These are phyloP conservation scores for Penicillium malachiteum DNA, from an alignment of 495 filamentous ascomycete genomes.

Conservation along the genomic window DNA sequence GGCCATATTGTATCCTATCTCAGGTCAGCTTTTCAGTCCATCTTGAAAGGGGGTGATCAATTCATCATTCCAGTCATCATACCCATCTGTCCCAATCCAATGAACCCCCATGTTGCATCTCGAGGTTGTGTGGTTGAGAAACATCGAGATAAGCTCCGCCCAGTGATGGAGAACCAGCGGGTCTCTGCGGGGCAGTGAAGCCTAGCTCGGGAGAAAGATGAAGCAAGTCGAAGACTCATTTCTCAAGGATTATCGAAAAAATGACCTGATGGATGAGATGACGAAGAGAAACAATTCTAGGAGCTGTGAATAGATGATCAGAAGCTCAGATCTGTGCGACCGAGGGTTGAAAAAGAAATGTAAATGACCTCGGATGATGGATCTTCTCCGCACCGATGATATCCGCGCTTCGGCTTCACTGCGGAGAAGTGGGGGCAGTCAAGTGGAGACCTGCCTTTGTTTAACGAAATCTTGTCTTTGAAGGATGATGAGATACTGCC, in stretches of 20 bases:
- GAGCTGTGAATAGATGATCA: no score
- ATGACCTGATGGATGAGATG: background rate
- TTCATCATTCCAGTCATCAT: conserved; percentile 23
- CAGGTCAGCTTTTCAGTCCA: conserved; percentile 8
- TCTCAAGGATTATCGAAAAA: background rate
- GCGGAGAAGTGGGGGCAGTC: no score
- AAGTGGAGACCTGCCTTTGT: no score
- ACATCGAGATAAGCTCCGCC: conserved; percentile 25
- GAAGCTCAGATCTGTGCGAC: no score
- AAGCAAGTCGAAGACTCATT: conserved; percentile 22
- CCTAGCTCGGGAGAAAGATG: conserved; percentile 16
- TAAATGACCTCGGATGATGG: no score
- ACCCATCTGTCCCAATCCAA: conserved; percentile 89
- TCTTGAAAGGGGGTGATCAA: background rate
- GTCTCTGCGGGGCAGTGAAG: conserved; percentile 14
- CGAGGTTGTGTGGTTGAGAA: conserved; percentile 57
- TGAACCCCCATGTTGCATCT: conserved; percentile 74
- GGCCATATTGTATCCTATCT: conserved; percentile 79
- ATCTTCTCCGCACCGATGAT: no score
- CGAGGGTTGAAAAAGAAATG: no score
- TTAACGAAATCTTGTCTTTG: no score
- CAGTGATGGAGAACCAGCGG: conserved; percentile 15
- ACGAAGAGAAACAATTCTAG: no score
- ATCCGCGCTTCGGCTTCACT: no score
- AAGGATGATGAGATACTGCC: no score